Conservation (phyloP, 371 early-diverging fungal genomes). For the Apophysomyces sp. region DNA sequence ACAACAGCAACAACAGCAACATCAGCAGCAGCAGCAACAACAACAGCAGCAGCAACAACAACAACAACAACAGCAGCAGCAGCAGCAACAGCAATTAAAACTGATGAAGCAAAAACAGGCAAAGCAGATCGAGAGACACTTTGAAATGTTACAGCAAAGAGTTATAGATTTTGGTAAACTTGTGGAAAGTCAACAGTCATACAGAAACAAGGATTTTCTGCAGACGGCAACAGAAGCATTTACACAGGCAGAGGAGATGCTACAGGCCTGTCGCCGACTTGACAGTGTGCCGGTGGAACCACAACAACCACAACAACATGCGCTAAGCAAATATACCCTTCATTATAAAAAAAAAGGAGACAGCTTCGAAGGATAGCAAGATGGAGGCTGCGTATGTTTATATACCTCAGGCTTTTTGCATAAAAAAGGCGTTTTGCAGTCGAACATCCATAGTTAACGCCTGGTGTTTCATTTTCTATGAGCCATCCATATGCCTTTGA, state of each 20-base stretch:
- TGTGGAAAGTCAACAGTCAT: conserved; percentile 33
- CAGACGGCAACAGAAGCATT: conserved; percentile 38
- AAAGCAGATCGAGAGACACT: conserved; percentile 33
- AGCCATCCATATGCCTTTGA: too few relatives aligned
- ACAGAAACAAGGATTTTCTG: conserved; percentile 36
- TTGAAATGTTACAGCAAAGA: conserved; percentile 31
- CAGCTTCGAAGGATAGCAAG: not conserved
- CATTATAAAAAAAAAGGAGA: conserved; percentile 24
- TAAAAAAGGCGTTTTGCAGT: too few relatives aligned
- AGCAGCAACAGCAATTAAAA: conserved; percentile 18
- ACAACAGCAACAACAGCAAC: conserved; percentile 2
- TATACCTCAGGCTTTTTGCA: not conserved
- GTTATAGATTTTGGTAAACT: conserved; percentile 33
- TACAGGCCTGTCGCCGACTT: conserved; percentile 28
- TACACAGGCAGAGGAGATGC: conserved; percentile 39
- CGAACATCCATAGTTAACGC: too few relatives aligned
- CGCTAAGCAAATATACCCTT: conserved; percentile 41
- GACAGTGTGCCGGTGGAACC: conserved; percentile 12
- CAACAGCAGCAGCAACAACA: conserved; percentile 16
- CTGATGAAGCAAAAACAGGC: conserved; percentile 23
- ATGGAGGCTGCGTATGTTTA: not conserved
- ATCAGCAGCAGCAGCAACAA: conserved; percentile 1
- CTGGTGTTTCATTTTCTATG: too few relatives aligned
- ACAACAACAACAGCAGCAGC: conserved; percentile 16
- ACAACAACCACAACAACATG: conserved; percentile 4